These are phyloP conservation scores for Naematelia aurantialba DNA, from an alignment of 768 basidiomycete species.

Conservation along the genomic window DNA sequence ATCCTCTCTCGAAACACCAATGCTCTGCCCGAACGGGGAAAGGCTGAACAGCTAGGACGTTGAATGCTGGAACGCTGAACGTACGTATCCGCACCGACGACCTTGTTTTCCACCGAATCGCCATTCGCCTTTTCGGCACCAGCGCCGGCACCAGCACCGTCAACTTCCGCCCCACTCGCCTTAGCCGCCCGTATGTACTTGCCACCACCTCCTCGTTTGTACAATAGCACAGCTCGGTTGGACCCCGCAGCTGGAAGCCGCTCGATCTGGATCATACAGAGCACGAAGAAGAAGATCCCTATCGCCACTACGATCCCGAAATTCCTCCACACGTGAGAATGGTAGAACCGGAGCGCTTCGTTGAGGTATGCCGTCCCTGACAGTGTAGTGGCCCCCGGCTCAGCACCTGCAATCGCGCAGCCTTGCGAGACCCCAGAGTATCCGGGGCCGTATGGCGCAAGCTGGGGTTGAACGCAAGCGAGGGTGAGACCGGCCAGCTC, in stretches of 20 bases:
- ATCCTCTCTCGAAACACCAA: too few species aligned
- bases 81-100: constrained; percentile 28
- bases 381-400: constrained; percentile 27
- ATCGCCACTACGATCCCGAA: constrained; percentile 33
- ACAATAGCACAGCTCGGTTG: constrained; percentile 38
- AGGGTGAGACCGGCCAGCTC: constrained; percentile 31
- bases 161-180: constrained; percentile 29
- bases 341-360: constrained; percentile 20
- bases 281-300: constrained; percentile 41
- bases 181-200: constrained; percentile 43
- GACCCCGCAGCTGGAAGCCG: constrained; percentile 37
- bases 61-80: too few species aligned
- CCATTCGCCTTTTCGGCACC: constrained; percentile 1
- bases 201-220: constrained; percentile 38
- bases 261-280: constrained; percentile 42
- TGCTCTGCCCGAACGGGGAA: too few species aligned
- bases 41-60: too few species aligned
- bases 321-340: constrained; percentile 37
- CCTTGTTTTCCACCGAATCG: constrained; percentile 9
- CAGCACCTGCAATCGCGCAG: constrained; percentile 35
- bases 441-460: constrained; percentile 28
- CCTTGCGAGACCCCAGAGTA: constrained; percentile 23
- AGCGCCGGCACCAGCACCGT: not conserved
- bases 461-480: constrained; percentile 29
- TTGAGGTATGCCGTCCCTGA: constrained; percentile 24